Evolutionary conservation across 2,329 filamentous ascomycete genomes (phyloP), one percentile per base, ranked within the genome.

Genomic region (Cercospora zeina): DNA sequence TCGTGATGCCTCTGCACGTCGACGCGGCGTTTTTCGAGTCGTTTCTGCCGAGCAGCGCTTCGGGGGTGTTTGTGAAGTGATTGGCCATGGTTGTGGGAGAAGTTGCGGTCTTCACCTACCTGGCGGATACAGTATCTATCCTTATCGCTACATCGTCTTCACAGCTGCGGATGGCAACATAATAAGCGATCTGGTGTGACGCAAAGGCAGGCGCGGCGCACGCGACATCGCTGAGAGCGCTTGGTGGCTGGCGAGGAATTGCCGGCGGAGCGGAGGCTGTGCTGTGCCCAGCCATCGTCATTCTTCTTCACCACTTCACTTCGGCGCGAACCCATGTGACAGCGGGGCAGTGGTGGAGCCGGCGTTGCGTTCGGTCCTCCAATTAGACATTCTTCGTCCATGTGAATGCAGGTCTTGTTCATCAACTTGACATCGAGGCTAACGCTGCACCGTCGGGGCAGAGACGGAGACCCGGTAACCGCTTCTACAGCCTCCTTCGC

Each of bases 1-100:
- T 83, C 3, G 92, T 97, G 66, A 97, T 85, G 62, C 95, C 95
- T 78, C 88, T 87, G 77, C 95, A 99, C 74, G 93, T 97, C 11
- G 87, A 89, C 1, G 85, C 82, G 1, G 92, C 88, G 68, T 96
- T 88, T 74, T 89, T 91, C 56, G 91, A 96, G 80, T 97, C 93
- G 71, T 87, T 87, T 62, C 93, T 89, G 61, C 83, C 84, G 62
- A 97, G 80, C 30, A 89, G 79, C 19, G 89, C 88, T 79, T 97
- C 93, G 67, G 93, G 93, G 9, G 65, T 63, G 58, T 65, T 63
- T 13, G 65, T 57, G 45, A 64, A 66, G 47, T 61, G 51, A 34
- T 59, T 54, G 27, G 47, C 19, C 64, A 66, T 66, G 58, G 11
- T 58, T 45, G 16, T 11, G 13, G 47, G 39, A 30, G 34, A 24